phyloP scores from a whole-genome alignment of 352 stramenopile species.

The Phytophthora cactorum region DNA sequence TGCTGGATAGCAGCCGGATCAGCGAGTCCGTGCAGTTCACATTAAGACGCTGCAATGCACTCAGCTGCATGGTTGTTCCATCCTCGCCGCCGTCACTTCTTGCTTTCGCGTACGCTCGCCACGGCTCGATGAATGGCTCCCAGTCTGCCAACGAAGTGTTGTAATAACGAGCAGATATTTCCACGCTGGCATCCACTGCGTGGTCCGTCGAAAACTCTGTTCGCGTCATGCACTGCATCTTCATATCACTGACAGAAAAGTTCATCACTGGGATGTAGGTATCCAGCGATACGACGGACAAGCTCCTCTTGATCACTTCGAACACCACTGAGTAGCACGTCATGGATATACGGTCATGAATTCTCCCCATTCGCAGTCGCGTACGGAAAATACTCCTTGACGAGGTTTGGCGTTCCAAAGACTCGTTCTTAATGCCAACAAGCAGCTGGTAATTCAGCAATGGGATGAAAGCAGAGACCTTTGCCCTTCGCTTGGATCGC shows the following conservation, averaged over 20 bases:
- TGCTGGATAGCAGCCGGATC: conserved; percentile 78
- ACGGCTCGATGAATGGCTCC: conserved; percentile 89
- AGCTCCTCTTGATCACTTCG: conserved; percentile 89
- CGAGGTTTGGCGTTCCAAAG: conserved; percentile 47
- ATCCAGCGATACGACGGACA: conserved; percentile 88
- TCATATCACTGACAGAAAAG: conserved; percentile 86
- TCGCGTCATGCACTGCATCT: conserved; percentile 70
- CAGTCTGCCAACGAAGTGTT: conserved; percentile 89
- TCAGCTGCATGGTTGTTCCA: conserved; percentile 80
- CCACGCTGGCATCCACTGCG: conserved; percentile 73
- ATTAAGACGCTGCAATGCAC: conserved; percentile 84
- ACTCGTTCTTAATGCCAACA: conserved; percentile 56
- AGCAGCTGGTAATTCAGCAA: conserved; percentile 82
- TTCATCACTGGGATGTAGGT: conserved; percentile 93
- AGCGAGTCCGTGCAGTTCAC: conserved; percentile 89
- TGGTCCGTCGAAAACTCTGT: conserved; percentile 76
- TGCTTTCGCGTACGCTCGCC: conserved; percentile 75
- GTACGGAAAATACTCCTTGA: conserved; percentile 64
- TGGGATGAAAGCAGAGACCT: conserved; percentile 55
- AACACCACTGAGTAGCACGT: conserved; percentile 84
- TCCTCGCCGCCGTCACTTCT: conserved; percentile 56
- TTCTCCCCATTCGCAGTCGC: conserved; percentile 69
- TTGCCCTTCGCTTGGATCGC: conserved; percentile 43
- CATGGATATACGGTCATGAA: conserved; percentile 76
- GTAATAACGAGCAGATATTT: conserved; percentile 88